A percentile compares a stretch with the other conserved stretches of the same genome.
Conservation (phyloP, 768 basidiomycete species). For the Lactarius psammicola region DNA sequence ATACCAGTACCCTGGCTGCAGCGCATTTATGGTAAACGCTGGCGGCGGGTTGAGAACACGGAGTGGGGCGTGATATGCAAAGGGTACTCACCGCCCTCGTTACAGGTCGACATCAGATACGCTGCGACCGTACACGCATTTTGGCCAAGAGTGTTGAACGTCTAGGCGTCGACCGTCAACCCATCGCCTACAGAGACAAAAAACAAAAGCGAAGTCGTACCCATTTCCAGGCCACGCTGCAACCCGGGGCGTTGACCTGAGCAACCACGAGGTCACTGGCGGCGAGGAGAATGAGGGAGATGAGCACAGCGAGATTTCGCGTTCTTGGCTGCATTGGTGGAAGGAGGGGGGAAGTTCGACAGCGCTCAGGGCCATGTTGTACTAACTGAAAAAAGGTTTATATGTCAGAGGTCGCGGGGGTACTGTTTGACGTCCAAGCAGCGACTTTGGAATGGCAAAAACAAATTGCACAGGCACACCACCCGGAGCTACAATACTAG, state of each 20-base stretch:
- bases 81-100: conserved; percentile 10
- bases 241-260: too few relatives aligned
- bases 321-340: background rate
- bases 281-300: background rate
- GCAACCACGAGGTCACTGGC: too few relatives aligned
- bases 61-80: too few relatives aligned
- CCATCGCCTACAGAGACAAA: background rate
- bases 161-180: background rate
- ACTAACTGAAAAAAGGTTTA: background rate
- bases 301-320: background rate
- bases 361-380: background rate
- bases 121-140: conserved; percentile 14
- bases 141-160: conserved; percentile 16
- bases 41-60: background rate
- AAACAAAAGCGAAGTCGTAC: background rate
- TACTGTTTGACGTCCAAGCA: background rate
- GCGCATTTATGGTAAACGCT: conserved; percentile 10
- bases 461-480: too few relatives aligned
- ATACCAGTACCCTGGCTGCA: too few relatives aligned
- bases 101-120: conserved; percentile 13
- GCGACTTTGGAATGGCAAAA: too few relatives aligned
- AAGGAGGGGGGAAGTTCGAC: background rate
- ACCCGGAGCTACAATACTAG: too few relatives aligned
- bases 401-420: background rate
- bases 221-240: conserved; percentile 6